Evolutionary conservation across 306 rosid genomes (phyloP).

Genomic region (Cucurbita maxima): DNA sequence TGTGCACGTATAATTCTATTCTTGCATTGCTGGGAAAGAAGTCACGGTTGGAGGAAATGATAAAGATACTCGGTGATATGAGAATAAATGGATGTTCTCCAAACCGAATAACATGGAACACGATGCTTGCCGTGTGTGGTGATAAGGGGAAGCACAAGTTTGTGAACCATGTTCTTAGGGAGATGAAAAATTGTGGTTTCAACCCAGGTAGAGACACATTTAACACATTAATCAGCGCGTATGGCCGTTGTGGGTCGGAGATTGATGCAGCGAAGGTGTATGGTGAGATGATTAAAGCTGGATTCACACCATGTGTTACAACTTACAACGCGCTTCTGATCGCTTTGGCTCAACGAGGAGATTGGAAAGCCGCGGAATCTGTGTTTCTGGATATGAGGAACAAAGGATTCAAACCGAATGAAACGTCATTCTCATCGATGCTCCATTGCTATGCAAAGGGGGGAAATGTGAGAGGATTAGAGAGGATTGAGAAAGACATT

Average conservation of each 20-base stretch:
- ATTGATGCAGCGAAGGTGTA: slow-evolving; percentile 60
- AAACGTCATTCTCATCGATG: slow-evolving; percentile 78
- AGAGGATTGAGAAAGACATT: slow-evolving; percentile 51
- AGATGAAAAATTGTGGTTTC: slow-evolving; percentile 87
- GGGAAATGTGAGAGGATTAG: slow-evolving; percentile 59
- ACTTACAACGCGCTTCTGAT: slow-evolving; percentile 86
- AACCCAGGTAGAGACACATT: slow-evolving; percentile 94
- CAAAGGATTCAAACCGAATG: slow-evolving; percentile 74
- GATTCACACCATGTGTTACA: slow-evolving; percentile 60
- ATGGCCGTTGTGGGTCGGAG: slow-evolving; percentile 84
- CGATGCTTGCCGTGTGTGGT: slow-evolving; percentile 83
- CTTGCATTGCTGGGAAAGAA: slow-evolving; percentile 77
- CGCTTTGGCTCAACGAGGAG: slow-evolving; percentile 71
- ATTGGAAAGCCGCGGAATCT: slow-evolving; percentile 79
- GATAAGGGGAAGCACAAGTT: slow-evolving; percentile 57
- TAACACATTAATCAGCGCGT: slow-evolving; percentile 79
- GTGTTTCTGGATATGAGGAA: slow-evolving; percentile 55
- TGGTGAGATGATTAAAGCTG: slow-evolving; percentile 68
- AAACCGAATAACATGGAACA: slow-evolving; percentile 74
- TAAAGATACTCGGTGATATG: slow-evolving; percentile 62
- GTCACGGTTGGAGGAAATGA: slow-evolving; percentile 54
- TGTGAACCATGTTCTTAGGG: slow-evolving; percentile 55
- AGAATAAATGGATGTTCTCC: slow-evolving; percentile 71
- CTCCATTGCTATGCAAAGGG: slow-evolving; percentile 67
- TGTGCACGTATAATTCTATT: slow-evolving; percentile 61